These are phyloP conservation scores for Thielaviopsis populi DNA, from an alignment of 2,329 filamentous ascomycete genomes.

Conservation along the genomic window DNA sequence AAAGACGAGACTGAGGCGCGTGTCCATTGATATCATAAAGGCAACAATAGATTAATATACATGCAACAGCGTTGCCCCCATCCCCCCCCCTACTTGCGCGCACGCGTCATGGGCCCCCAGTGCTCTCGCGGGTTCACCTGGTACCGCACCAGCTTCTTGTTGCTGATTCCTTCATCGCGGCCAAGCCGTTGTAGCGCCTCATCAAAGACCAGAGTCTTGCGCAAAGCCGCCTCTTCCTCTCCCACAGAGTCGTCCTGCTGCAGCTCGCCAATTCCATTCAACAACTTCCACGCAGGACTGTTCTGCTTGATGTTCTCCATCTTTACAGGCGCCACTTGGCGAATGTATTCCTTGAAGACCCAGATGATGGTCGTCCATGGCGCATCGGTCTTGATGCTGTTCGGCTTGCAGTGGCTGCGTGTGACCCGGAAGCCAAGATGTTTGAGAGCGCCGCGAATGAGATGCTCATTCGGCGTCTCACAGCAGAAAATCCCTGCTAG, in stretches of 20 bases:
- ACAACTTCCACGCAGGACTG: slow-evolving; percentile 57
- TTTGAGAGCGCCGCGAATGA: slow-evolving; percentile 65
- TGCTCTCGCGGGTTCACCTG: slow-evolving; percentile 81
- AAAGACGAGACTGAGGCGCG: too few species aligned
- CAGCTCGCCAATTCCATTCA: slow-evolving; percentile 26
- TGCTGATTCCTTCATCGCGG: slow-evolving; percentile 39
- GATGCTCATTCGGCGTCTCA: slow-evolving; percentile 61
- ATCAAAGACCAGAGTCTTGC: slow-evolving; percentile 57
- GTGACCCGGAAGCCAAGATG: slow-evolving; percentile 70
- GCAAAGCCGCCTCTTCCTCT: slow-evolving; percentile 28
- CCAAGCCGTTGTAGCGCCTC: slow-evolving; percentile 63
- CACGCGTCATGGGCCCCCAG: slow-evolving; percentile 71
- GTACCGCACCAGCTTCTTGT: slow-evolving; percentile 64
- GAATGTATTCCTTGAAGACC: slow-evolving; percentile 80
- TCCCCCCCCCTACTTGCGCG: slow-evolving; percentile 25
- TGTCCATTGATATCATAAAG: background rate
- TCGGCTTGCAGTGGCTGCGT: slow-evolving; percentile 75
- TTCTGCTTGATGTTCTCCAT: slow-evolving; percentile 51
- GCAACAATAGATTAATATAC: background rate
- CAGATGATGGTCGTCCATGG: slow-evolving; percentile 86
- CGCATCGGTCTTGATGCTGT: slow-evolving; percentile 86
- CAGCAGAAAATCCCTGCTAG: slow-evolving; percentile 67
- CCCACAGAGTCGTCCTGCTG: slow-evolving; percentile 17
- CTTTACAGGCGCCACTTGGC: slow-evolving; percentile 66
- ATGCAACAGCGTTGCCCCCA: slow-evolving; percentile 21